phyloP scores from a whole-genome alignment of 257 asterid species.

The Solanum etuberosum region DNA sequence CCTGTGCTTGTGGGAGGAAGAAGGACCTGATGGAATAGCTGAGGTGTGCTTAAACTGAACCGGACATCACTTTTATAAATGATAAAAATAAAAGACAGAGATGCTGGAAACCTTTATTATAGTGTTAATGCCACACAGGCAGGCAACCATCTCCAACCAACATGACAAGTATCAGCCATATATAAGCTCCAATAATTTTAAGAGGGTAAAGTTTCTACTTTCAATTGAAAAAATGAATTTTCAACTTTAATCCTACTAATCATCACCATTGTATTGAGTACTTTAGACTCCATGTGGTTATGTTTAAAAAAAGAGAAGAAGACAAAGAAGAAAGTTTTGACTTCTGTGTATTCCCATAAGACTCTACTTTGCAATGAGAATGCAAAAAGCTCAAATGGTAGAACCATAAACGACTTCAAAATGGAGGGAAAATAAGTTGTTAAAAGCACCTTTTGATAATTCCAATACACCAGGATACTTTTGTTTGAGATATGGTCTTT shows the following conservation, averaged over 20 bases:
- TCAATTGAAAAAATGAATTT: neutral
- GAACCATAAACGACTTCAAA: neutral
- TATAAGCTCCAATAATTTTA: neutral
- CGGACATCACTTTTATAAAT: neutral
- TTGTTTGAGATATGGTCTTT: neutral
- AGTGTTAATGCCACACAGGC: neutral
- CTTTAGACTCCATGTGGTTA: neutral
- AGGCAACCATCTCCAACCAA: neutral
- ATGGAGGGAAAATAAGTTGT: neutral
- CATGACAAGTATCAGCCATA: neutral
- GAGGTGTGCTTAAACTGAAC: neutral
- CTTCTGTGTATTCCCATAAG: neutral
- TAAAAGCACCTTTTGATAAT: neutral
- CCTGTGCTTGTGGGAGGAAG: neutral
- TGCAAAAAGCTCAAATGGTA: neutral
- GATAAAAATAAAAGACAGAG: neutral
- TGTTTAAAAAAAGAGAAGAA: neutral
- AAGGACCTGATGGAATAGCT: neutral
- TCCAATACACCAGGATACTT: neutral
- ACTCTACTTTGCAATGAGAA: neutral
- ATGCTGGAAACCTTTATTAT: neutral
- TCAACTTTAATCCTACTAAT: neutral
- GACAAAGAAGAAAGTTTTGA: neutral
- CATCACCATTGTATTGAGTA: neutral
- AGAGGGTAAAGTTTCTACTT: neutral